Evolutionary conservation across 805 yeast species (phyloP), one percentile per base, ranked within the genome.

Genomic region (Zygosaccharomyces bailii): DNA sequence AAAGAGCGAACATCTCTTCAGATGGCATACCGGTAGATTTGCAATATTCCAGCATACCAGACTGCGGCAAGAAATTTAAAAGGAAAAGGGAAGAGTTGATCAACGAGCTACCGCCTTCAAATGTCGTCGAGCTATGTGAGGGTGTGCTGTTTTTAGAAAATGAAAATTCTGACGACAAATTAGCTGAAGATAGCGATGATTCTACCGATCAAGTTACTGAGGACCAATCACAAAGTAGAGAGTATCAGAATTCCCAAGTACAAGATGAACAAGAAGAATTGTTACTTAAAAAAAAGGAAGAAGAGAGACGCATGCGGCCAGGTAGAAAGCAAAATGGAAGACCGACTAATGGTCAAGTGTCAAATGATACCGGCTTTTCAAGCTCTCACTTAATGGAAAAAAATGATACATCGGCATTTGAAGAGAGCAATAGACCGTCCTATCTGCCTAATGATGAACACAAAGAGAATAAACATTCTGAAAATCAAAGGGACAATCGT

Each of bases 141-240:
- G 65, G 64, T 8, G 31, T 50, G 18, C 43, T 62, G 8, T 63
- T 57, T 45, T 43, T 60, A 6, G 66, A 63, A 39, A 55, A 46
- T 39, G 55, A 48, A 20, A 41, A 44, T 11, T 42, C 51, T 1
- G 44, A 40, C n/a, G 35, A 35, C 24, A 47, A 45, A 39, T 44
- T 42, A 16, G 56, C 50, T n/a, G 53, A 49, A 32, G 50, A 43
- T 19, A 39, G 43, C 23, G 42, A 42, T 5, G 46, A 43, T 13
- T 25, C 14, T 30, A 48, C 31, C 3, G 31, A 27, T 16, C 10
- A 27, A n/a, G 14, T 17, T 18, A 19, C 34, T 10, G 44, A 34
- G 8, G 11, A 34, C 7, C 29, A 18, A 34, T 24, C 32, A 16
- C 40, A 8, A 5, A 29, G n/a, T 27, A 13, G n/a, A 3, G 14